Evolutionary conservation across 2,329 filamentous ascomycete genomes (phyloP), one percentile per base, ranked within the genome.

Genomic region (Ophiostoma triangulosporum): DNA sequence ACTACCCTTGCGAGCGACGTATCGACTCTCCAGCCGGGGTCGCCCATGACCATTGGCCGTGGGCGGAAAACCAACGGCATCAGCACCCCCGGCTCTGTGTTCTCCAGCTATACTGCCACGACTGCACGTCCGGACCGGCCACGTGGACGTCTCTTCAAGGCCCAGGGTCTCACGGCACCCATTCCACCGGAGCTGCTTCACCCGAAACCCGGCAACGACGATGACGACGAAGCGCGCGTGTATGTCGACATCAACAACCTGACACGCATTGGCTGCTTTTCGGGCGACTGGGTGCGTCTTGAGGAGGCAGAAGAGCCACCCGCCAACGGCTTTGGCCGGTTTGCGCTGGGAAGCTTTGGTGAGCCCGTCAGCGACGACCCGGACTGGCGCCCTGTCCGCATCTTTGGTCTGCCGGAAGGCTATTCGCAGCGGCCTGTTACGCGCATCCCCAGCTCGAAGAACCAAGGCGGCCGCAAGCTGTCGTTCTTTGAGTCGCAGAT

Each of bases 191-290:
- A 91, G 43, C 69, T 94, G 2, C 72, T 98, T 2, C 85, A 97
- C 59, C 93, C 93, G 0, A 90, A 86, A 60, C 91, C 93, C 2
- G 71, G 70, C 1, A 67, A 75, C 0, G 78, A 81, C 26, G 89
- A 96, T 57, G 93, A 98, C 57, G 89, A 95, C 59, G 85, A 94
- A 61, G 83, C 88, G 1, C 82, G 93, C 48, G 78, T 97, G 2
- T 98, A 91, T 62, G 90, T 98, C 5, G 89, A 96, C 61, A 84
- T 94, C 7, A 83, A 80, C 54, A 87, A 88, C 1, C 69, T 98
- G 20, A 84, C 88, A 14, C 89, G 90, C 60, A 84, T 98, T 52
- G 90, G 91, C 15, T 97, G 91, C 66, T 98, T 98, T 64, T 97
- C 91, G 0, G 93, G 93, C 29, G 93, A 98, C 64, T 98, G 93